Conservation (phyloP, 1,284 basidiomycete genomes). For the Anthracocystis panici-leucophaei region DNA sequence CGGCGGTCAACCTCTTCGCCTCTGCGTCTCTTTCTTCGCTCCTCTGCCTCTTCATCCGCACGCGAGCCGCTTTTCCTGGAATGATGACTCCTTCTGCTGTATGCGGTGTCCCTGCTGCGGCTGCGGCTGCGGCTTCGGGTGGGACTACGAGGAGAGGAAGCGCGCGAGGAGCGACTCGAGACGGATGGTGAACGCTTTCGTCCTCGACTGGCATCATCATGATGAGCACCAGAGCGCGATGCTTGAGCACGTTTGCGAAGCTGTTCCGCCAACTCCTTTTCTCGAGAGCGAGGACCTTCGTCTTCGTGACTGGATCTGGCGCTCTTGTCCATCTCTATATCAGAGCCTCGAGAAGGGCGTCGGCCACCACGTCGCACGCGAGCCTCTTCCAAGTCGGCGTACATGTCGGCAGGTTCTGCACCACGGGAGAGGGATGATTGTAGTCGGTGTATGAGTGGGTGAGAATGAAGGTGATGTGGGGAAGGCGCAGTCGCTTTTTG, state of each 20-base stretch:
- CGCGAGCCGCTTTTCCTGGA: conserved; percentile 39
- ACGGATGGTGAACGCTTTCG: conserved; percentile 25
- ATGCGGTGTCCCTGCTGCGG: conserved; percentile 31
- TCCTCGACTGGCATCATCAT: conserved; percentile 16
- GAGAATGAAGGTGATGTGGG: not conserved
- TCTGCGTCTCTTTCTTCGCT: conserved; percentile 57
- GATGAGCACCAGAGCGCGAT: conserved; percentile 31
- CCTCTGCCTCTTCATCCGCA: conserved; percentile 65
- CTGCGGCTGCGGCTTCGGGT: conserved; percentile 39
- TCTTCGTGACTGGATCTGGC: conserved; percentile 12
- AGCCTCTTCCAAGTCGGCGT: conserved; percentile 65
- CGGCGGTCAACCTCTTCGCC: conserved; percentile 55
- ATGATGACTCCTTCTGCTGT: conserved; percentile 31
- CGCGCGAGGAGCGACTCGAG: conserved; percentile 35
- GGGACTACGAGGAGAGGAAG: conserved; percentile 28
- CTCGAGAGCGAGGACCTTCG: conserved; percentile 41
- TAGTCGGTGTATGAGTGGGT: not conserved
- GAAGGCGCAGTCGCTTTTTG: conserved; percentile 11
- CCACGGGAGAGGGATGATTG: not conserved
- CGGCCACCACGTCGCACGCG: conserved; percentile 29
- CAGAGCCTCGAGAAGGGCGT: conserved; percentile 29
- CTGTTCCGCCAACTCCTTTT: conserved; percentile 65
- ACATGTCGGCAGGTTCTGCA: conserved; percentile 35
- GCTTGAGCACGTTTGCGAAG: conserved; percentile 59
- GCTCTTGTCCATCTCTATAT: conserved; percentile 31